phyloP scores from a whole-genome alignment of 495 filamentous ascomycete genomes.

The Daldinia bambusicola region DNA sequence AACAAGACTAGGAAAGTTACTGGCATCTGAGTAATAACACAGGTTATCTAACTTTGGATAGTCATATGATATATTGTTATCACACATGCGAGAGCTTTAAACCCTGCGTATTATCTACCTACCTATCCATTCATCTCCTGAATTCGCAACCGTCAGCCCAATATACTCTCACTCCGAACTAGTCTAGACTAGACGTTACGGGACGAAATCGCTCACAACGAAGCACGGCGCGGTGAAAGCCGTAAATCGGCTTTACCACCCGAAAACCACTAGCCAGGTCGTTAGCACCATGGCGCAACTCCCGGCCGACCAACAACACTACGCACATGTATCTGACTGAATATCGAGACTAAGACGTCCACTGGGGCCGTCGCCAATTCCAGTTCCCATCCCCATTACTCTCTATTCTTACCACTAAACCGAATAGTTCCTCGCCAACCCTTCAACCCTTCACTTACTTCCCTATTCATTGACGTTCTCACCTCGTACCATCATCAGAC shows the following conservation, averaged over 20 bases:
- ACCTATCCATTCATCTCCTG: not conserved
- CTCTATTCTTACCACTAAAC: not conserved
- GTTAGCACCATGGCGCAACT: too few species aligned
- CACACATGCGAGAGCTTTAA: not conserved
- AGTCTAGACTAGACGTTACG: not conserved
- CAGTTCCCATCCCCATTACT: not conserved
- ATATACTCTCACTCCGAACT: not conserved
- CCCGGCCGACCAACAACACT: not conserved
- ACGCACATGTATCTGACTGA: not conserved
- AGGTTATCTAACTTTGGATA: not conserved
- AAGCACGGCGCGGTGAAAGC: not conserved
- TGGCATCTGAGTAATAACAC: not conserved
- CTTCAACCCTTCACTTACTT: too few species aligned
- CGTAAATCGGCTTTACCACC: conserved; percentile 2
- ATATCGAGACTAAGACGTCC: not conserved
- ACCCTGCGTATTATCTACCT: too few species aligned
- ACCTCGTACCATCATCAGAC: not conserved
- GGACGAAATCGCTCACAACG: not conserved
- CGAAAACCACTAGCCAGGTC: not conserved
- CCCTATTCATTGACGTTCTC: not conserved
- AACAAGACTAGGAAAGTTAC: not conserved
- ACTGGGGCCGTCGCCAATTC: not conserved
- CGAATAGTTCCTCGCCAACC: not conserved
- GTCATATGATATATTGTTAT: not conserved
- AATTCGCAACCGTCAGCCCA: not conserved